Base-by-base conservation (phyloP, 1,284 basidiomycete genomes). In the Puccinia triticina region DNA sequence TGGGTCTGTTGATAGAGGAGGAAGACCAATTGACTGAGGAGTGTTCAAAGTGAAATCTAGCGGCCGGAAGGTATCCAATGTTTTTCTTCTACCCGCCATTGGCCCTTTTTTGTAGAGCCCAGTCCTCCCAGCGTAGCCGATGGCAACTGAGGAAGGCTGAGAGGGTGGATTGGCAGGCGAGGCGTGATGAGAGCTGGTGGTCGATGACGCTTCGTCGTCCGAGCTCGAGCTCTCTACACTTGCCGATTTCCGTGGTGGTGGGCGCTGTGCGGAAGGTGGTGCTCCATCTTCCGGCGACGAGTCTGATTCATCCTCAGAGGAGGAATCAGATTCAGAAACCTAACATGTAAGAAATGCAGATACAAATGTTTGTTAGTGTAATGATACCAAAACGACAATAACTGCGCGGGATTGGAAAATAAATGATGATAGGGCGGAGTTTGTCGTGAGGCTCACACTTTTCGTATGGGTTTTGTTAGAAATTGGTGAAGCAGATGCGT, bases 191-290 rank as follows among this genome's bases (percentile, higher is more conserved):
- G 61, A 66, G 34, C 34, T 10, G 34, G 2, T 66, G 16, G 61
- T 40, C 18, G 61, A 66, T 37, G 61, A 66, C 14, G 34, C 34
- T 50, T 37, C 69, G 26, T 48, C 43, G 32, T 50, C 50, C 50
- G 69, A 50, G 14, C 69, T 72, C 26, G 46, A 50, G 69, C 69
- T 72, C 46, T 50, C 69, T 29, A 14, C 14, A 23, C 69, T 72
- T 21, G 43, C n/a, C n/a, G n/a, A n/a, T n/a, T n/a, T 37, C 40
- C 21, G 16, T 50, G 48, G 48, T 18, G 37, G 69, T 5, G 50
- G 69, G 8, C 69, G 43, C 21, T 72, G 69, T 55, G 69, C 69
- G 40, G 69, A 72, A 5, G 69, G 69, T 72, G 69, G 69, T 50
- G 69, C 46, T 40, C 37, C 10, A 71, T 71, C 67, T 10, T 71